A percentile compares a stretch with the other conserved stretches of the same genome.
Conservation (phyloP, 331 rosid species). For the Acacia concinna region DNA sequence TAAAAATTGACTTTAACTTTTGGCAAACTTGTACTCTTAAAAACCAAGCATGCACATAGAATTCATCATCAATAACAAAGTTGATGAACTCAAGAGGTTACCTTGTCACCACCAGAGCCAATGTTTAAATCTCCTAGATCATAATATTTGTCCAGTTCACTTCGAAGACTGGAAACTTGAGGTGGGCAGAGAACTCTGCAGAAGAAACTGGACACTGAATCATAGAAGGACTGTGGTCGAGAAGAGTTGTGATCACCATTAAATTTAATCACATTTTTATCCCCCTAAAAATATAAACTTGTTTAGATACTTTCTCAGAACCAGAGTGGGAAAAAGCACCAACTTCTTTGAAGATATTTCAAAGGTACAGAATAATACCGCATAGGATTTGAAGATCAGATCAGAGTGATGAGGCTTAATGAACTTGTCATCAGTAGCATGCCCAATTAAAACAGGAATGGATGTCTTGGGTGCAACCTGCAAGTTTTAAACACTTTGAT, state of each 20-base stretch:
- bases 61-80: constrained; percentile 16
- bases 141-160: constrained; percentile 87
- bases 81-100: constrained; percentile 27
- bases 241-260: constrained; percentile 97
- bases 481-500: constrained; percentile 32
- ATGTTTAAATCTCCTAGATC: constrained; percentile 85
- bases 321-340: constrained; percentile 7
- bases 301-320: constrained; percentile 26
- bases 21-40: background rate
- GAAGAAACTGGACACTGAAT: constrained; percentile 96
- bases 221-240: constrained; percentile 94
- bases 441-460: constrained; percentile 94
- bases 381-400: constrained; percentile 70
- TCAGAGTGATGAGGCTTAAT: constrained; percentile 85
- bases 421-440: constrained; percentile 87
- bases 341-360: constrained; percentile 28
- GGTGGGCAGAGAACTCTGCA: constrained; percentile 92
- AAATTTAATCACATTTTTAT: constrained; percentile 83
- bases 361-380: constrained; percentile 49
- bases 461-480: constrained; percentile 90
- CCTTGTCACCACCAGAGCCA: constrained; percentile 85
- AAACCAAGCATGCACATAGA: constrained; percentile 18
- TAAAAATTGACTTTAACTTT: background rate
- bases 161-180: constrained; percentile 59
- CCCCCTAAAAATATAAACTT: constrained; percentile 64